Evolutionary conservation across 2,329 filamentous ascomycete genomes (phyloP), one percentile per base, ranked within the genome.

Genomic region (Penicillium rolfsii): DNA sequence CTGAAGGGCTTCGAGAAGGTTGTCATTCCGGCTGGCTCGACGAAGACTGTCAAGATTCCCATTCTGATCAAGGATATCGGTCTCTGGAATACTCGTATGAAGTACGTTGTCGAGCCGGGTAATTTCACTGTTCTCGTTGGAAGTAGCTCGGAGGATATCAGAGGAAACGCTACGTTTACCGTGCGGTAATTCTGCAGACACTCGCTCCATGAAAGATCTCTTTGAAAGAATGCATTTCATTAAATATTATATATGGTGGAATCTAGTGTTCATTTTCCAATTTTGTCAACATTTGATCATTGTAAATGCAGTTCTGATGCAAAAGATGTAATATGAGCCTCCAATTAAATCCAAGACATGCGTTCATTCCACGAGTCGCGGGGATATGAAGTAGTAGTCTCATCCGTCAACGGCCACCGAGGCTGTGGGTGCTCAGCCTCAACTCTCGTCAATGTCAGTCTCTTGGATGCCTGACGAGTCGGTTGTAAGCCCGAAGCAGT

Each of bases 91-190:
- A 67, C 76, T 12, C 79, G 75, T 36, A 89, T 91, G 87, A 77
- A 88, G 73, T 91, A 91, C 73, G 87, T 90, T 26, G 89, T 92
- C 40, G 90, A 92, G 80, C 84, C 84, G 3, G 89, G 89, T 1
- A 83, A 87, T 43, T 92, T 91, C 72, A 75, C 81, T 5, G 78
- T 91, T 9, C 79, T 82, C 57, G 83, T 89, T 16, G 89, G 88
- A 2, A 75, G 76, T n/a, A 83, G 79, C 63, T 74, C 73, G n/a
- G 62, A 62, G 56, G 74, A 76, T 69, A 72, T 75, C 58, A 61
- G 72, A 55, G 73, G 68, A 5, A 75, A 72, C 59, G 65, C 69
- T 35, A 75, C 71, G 5, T 73, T 76, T 45, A 69, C 68, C 59
- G 73, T 76, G 24, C 60, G 26, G 43, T 63, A 55, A 57, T 6